A percentile compares a stretch with the other conserved stretches of the same genome.
Conservation (phyloP, 208 protist species). For the Wallacemonas sp. region DNA sequence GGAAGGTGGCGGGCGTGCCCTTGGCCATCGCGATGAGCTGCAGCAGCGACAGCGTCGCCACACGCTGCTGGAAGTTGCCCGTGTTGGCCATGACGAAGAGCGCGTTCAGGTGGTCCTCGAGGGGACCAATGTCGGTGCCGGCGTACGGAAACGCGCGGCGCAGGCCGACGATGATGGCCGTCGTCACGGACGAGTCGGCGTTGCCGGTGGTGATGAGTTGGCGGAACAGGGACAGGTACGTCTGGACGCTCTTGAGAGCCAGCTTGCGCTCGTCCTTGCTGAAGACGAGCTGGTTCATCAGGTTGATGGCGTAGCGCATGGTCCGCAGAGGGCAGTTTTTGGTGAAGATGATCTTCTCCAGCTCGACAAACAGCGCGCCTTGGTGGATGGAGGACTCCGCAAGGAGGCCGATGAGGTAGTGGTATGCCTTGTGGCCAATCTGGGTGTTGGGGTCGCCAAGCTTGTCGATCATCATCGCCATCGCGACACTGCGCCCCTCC, state of each 20-base stretch:
- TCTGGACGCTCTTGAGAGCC: conserved; percentile 84
- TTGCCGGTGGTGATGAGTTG: conserved; percentile 62
- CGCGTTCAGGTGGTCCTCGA: conserved; percentile 86
- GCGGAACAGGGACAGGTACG: conserved; percentile 90
- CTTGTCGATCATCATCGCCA: conserved; percentile 93
- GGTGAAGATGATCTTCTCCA: conserved; percentile 92
- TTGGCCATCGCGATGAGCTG: conserved; percentile 86
- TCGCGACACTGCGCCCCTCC: conserved; percentile 71
- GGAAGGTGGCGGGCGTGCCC: conserved; percentile 59
- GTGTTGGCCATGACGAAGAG: conserved; percentile 91
- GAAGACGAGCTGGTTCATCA: conserved; percentile 94
- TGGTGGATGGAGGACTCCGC: conserved; percentile 88
- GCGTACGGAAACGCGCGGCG: conserved; percentile 92
- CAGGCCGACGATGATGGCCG: conserved; percentile 88
- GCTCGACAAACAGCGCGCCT: conserved; percentile 80
- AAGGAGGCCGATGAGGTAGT: conserved; percentile 83
- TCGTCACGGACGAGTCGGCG: conserved; percentile 87
- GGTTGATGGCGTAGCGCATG: conserved; percentile 88
- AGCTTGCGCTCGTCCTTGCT: conserved; percentile 91
- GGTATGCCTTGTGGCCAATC: conserved; percentile 86
- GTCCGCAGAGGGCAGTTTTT: conserved; percentile 89
- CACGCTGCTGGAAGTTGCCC: conserved; percentile 86
- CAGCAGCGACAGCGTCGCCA: conserved; percentile 84
- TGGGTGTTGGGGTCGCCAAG: conserved; percentile 77
- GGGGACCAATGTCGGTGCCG: conserved; percentile 72